Evolutionary conservation across 2,329 filamentous ascomycete genomes (phyloP), one percentile per base, ranked within the genome.

Genomic region (Ascochyta pisi): DNA sequence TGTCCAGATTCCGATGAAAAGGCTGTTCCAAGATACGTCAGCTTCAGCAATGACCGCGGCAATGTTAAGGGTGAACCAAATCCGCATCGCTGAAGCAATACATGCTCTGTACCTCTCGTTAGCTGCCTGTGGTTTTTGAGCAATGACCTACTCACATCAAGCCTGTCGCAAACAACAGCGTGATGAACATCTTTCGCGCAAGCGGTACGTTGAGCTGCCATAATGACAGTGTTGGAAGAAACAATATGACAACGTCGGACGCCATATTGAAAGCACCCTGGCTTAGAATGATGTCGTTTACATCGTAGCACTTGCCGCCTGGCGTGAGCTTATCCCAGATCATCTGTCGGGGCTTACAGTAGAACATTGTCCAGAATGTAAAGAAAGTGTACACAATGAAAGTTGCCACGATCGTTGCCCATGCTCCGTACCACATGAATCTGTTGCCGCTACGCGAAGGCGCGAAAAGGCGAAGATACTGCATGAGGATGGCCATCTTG

Each of bases 1-100:
- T 2, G 67, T 66, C 67, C 64, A 71, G 1, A 70, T 64, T 3
- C 66, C 67, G 10, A 68, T 68, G 51, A 64, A 69, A 12, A 69
- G 61, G 6, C 63, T 63, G 24, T 71, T 65, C 45, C 66, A 63
- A 1, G 68, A 69, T 6, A 71, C 62, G 40, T 71, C 68, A 24
- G 66, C 62, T 53, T 65, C 42, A 9, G 60, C 52, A 19, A 66
- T 64, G 2, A 62, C 47, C 0, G 62, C 53, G 0, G 62, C 58
- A 16, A 70, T 69, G 35, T 63, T 62, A 5, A 63, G 43, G 3
- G 67, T 70, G 39, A 66, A 71, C n/a, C 65, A 58, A 27, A 71
- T 66, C 13, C 66, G 66, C 66, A 70, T 67, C 2, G 57, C 61
- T 9, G 66, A 68, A n/a, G 68, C 68, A 26, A 56, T 57, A 35